Evolutionary conservation across 257 asterid species (phyloP).

Genomic region (Penstemon eatonii): DNA sequence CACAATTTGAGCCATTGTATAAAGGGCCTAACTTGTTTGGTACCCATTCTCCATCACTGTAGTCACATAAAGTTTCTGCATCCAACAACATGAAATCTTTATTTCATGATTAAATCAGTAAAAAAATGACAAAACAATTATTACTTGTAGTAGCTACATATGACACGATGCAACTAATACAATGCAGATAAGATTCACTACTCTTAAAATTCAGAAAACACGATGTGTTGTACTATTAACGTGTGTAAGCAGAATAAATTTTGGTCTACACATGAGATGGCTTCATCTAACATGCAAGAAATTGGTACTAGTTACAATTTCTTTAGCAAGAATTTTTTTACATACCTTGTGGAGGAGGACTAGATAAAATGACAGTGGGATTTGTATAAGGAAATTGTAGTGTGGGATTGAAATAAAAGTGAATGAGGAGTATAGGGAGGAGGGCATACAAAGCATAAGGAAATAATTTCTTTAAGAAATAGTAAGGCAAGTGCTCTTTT

Average conservation of each 20-base stretch:
- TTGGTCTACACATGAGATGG: too few species aligned
- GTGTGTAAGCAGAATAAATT: too few species aligned
- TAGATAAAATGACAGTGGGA: slow-evolving; percentile 11
- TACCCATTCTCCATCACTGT: slow-evolving; percentile 65
- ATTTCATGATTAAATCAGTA: too few species aligned
- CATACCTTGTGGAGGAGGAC: slow-evolving; percentile 39
- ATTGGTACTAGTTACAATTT: too few species aligned
- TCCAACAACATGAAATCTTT: background rate
- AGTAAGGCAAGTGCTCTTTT: too few species aligned
- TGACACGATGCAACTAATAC: too few species aligned
- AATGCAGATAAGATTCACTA: too few species aligned
- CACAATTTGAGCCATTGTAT: slow-evolving; percentile 70
- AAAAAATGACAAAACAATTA: background rate
- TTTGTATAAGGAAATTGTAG: slow-evolving; percentile 24
- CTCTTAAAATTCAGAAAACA: too few species aligned
- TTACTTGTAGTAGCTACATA: too few species aligned
- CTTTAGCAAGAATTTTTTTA: background rate
- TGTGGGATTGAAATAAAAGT: slow-evolving; percentile 36
- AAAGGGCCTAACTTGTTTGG: slow-evolving; percentile 41
- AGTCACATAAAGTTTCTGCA: slow-evolving; percentile 60
- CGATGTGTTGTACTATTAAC: too few species aligned
- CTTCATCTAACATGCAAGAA: too few species aligned
- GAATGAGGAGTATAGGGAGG: slow-evolving; percentile 45
- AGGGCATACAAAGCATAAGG: slow-evolving; percentile 38
- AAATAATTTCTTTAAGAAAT: slow-evolving; percentile 30